Conservation (phyloP, 2,329 filamentous ascomycete genomes). For the Lachnellula suecica region DNA sequence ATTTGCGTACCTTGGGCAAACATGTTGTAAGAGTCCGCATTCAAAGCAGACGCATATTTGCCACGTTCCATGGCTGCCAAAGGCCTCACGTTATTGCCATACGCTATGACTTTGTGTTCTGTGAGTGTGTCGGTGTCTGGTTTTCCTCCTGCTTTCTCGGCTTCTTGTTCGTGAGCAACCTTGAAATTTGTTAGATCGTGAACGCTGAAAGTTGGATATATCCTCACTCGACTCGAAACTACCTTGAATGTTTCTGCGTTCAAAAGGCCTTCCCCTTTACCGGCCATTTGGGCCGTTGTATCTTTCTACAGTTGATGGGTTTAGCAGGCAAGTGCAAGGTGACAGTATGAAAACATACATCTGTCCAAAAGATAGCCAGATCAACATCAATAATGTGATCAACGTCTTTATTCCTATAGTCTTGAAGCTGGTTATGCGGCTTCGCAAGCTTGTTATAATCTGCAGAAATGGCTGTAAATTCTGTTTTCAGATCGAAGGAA, state of each 20-base stretch:
- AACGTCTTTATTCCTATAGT: not conserved
- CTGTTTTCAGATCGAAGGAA: too few relatives aligned
- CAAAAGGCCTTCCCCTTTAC: not conserved
- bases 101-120: not conserved
- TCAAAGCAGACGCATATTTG: not conserved
- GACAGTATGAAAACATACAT: not conserved
- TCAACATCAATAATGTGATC: not conserved
- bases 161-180: not conserved
- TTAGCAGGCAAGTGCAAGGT: not conserved
- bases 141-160: not conserved
- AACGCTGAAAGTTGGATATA: not conserved
- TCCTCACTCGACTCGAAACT: not conserved
- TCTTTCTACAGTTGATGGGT: too few relatives aligned
- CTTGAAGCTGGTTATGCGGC: too few relatives aligned
- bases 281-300: not conserved
- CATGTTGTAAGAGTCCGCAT: not conserved
- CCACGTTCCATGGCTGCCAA: not conserved
- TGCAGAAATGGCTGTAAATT: too few relatives aligned
- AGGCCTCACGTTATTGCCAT: not conserved
- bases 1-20: not conserved
- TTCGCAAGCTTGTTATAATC: too few relatives aligned
- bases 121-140: not conserved
- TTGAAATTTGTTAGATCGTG: not conserved
- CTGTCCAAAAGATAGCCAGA: not conserved
- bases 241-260: not conserved